Evolutionary conservation across 768 basidiomycete genomes (phyloP), one percentile per base, ranked within the genome.

Genomic region (Russula griseocarnosa): DNA sequence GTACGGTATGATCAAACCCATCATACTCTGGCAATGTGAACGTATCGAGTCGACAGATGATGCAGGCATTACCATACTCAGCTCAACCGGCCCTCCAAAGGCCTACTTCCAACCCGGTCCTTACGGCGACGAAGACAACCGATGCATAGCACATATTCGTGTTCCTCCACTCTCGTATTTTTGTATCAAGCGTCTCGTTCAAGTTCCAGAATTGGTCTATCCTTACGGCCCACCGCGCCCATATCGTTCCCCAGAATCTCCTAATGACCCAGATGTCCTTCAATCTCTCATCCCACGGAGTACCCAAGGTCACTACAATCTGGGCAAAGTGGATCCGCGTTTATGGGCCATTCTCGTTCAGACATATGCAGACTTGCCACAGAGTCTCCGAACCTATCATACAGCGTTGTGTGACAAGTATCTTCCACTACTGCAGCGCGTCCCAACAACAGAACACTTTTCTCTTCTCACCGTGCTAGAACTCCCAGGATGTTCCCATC

Each of bases 291-390:
- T 81, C 32, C 80, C 80, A 4, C 65, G 66, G 36, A 58, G 16
- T 56, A 46, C 10, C 22, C 49, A 58, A 8, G 62, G 65, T 22
- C 40, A 66, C 55, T 32, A 70, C 18, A 44, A 67, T 24, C 58
- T 72, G 54, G 53, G 70, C 34, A 58, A 66, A 0, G 71, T 81
- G 1, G 82, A 87, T 67, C 86, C 88, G 2, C 75, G 79, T 13
- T 73, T 87, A 16, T 90, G 88, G 87, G 82, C 80, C 0, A 75
- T 80, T 22, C 62, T 92, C 49, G 76, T 81, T 5, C 90, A 89
- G 69, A 69, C 88, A 34, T 84, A 84, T 69, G 70, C 80, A 68
- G 62, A 73, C 38, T 78, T 90, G 8, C 87, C 90, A 0, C 38
- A 72, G 0, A 60, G 38, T 26, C 75, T 83, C 60, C 69, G 68